Evolutionary conservation across 495 filamentous ascomycete species (phyloP), one percentile per base, ranked within the genome.

Genomic region (Haplographium delicatum): DNA sequence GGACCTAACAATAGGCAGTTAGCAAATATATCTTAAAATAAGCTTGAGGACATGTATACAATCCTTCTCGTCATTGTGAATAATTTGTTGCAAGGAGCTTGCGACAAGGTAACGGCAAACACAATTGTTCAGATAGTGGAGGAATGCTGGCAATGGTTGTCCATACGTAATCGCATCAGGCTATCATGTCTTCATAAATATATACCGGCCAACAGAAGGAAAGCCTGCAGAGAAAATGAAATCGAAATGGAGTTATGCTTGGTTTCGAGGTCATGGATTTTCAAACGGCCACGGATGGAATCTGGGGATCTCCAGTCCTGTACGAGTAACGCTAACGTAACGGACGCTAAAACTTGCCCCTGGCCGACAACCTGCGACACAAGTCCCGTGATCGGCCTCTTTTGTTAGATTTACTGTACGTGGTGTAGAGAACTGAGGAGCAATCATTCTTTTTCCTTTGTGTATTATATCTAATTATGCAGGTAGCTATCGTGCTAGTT

Each of bases 1-100:
- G 89, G 61, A 95, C 85, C 81, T 85, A 57, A 3, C 7, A 35
- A 44, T 30, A 56, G 42, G 18, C 13, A 30, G 11, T 41, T 47
- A 35, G 31, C 13, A 28, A 22, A 4, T 8, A 9, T n/a, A 30
- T 30, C 5, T 10, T 22, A 18, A 1, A 3, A 33, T 11, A 8
- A 27, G 18, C 33, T 13, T 13, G 27, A 6, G 24, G 11, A 24
- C 13, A 24, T 25, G 51, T 66, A 1, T 57, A 72, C 71, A 44
- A 74, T 70, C 50, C 70, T 62, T 50, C 70, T 66, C 37, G 71
- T 72, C 71, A 74, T 74, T 31, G 34, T 63, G 47, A 28, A 11
- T 23, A 30, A n/a, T 15, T 30, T 23, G 46, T 16, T 16, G 39
- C 28, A 34, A 26, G 9, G 13, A 22, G 22, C 27, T 31, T 28